phyloP scores from a whole-genome alignment of 78 protist genomes.

The Dictyostelium brefeldianum region DNA sequence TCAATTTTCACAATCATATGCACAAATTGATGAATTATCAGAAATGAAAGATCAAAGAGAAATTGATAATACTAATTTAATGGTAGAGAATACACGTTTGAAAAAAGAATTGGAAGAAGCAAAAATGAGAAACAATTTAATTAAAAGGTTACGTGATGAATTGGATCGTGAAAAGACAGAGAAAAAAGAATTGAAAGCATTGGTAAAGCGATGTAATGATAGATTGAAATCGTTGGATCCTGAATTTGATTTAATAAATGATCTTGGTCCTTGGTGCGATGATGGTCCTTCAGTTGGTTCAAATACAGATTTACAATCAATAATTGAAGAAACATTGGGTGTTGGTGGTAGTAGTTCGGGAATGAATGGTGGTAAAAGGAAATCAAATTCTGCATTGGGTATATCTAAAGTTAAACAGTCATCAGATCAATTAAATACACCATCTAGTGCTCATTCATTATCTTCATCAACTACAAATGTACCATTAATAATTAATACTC shows the following conservation, averaged over 20 bases:
- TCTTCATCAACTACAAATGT: not conserved
- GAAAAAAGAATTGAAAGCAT: conserved; percentile 1
- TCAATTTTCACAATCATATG: not conserved
- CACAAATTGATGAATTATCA: not conserved
- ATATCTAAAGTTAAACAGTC: not conserved
- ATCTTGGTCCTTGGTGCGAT: not conserved
- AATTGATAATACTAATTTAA: not conserved
- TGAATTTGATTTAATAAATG: not conserved
- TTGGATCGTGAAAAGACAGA: conserved; percentile 17
- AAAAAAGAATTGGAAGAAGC: conserved; percentile 45
- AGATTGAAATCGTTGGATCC: conserved; percentile 15
- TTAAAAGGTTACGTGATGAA: conserved; percentile 33
- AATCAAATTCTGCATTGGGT: conserved; percentile 5
- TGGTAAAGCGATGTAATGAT: conserved; percentile 3
- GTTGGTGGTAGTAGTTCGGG: not conserved
- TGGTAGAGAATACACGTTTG: conserved; percentile 8
- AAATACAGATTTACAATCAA: not conserved
- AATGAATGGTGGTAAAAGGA: not conserved
- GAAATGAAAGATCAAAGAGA: conserved; percentile 27
- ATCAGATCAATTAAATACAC: not conserved
- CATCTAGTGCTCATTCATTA: not conserved
- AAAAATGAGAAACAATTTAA: not conserved
- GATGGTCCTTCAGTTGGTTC: not conserved
- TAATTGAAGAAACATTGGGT: conserved; percentile 34
- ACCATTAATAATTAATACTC: not conserved